Percentiles rank a stretch among this genome's conserved stretches.
These are phyloP conservation scores for Cylindrodendrum hubeiense DNA, from an alignment of 2,329 filamentous ascomycete species.

Conservation along the genomic window DNA sequence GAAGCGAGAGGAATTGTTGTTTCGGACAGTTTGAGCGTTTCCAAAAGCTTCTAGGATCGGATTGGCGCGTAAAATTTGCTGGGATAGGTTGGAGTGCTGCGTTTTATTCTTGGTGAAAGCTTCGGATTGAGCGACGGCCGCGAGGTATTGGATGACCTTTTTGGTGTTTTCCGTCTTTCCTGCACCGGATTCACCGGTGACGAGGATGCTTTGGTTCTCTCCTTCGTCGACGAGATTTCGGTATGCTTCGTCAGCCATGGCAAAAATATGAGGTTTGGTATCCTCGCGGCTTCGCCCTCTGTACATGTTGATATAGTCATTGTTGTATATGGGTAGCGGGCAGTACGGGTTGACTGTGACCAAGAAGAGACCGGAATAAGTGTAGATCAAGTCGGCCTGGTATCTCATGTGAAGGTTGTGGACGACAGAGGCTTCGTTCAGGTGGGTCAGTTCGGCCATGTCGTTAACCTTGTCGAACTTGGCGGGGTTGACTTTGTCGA, in stretches of 20 bases:
- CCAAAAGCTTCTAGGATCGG: constrained; percentile 98
- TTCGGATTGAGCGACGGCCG: constrained; percentile 90
- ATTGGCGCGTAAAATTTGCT: constrained; percentile 96
- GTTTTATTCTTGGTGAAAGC: constrained; percentile 72
- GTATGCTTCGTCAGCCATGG: constrained; percentile 97
- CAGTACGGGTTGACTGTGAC: constrained; percentile 99
- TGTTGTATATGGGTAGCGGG: constrained; percentile 91
- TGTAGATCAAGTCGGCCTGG: constrained; percentile 96
- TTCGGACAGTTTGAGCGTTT: constrained; percentile 96
- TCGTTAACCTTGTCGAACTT: constrained; percentile 99
- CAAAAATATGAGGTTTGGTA: constrained; percentile 96
- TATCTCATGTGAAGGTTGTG: constrained; percentile 97
- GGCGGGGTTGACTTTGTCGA: constrained; percentile 98
- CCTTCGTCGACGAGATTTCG: constrained; percentile 95
- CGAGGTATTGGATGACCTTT: constrained; percentile 98
- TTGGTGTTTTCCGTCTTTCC: constrained; percentile 99
- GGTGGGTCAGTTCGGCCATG: constrained; percentile 97
- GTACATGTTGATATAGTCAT: constrained; percentile 99
- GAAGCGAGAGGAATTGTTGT: constrained; percentile 98
- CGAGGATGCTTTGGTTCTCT: constrained; percentile 95
- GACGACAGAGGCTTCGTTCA: constrained; percentile 97
- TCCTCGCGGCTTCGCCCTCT: constrained; percentile 91
- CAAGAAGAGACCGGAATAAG: constrained; percentile 96
- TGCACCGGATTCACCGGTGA: constrained; percentile 97
- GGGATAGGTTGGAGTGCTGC: constrained; percentile 86